Evolutionary conservation across 208 protist species (phyloP).

Genomic region (Trypanosoma grayi): DNA sequence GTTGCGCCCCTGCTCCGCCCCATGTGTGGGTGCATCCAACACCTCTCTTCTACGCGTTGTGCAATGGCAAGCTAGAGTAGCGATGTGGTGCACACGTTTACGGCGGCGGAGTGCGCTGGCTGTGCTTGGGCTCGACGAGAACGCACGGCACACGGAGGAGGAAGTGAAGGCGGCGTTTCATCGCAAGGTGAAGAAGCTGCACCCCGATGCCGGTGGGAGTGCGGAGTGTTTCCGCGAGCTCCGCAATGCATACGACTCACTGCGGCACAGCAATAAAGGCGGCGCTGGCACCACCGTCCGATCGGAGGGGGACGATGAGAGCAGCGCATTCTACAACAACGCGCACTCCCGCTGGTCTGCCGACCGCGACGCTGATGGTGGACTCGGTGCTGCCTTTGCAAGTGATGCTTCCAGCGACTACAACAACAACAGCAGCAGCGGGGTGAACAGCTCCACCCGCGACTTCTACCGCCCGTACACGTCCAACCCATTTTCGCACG

Average conservation of each 20-base stretch:
- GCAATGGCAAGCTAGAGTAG: neutral
- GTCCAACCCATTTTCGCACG: constrained; percentile 29
- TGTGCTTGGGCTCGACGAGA: constrained; percentile 25
- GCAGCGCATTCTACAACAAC: constrained; percentile 8
- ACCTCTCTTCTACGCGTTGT: neutral
- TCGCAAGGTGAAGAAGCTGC: constrained; percentile 27
- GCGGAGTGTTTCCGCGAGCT: constrained; percentile 36
- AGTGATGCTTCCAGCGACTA: too few relatives aligned
- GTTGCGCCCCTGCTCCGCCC: too few relatives aligned
- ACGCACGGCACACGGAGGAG: constrained; percentile 15
- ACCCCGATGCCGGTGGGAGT: constrained; percentile 43
- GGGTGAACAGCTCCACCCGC: constrained; percentile 36
- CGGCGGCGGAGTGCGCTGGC: neutral
- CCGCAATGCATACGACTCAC: constrained; percentile 29
- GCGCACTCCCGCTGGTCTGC: constrained; percentile 1
- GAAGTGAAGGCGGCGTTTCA: constrained; percentile 38
- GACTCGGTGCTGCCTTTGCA: constrained; percentile 5
- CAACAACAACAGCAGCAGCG: neutral
- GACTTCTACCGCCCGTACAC: constrained; percentile 46
- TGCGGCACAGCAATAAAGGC: constrained; percentile 1
- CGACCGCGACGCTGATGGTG: neutral
- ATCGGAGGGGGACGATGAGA: too few relatives aligned
- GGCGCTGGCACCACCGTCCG: too few relatives aligned
- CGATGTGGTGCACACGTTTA: constrained; percentile 5
- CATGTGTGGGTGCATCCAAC: too few relatives aligned